These are phyloP conservation scores for Podospora pseudopauciseta DNA, from an alignment of 495 filamentous ascomycete species.

Conservation along the genomic window DNA sequence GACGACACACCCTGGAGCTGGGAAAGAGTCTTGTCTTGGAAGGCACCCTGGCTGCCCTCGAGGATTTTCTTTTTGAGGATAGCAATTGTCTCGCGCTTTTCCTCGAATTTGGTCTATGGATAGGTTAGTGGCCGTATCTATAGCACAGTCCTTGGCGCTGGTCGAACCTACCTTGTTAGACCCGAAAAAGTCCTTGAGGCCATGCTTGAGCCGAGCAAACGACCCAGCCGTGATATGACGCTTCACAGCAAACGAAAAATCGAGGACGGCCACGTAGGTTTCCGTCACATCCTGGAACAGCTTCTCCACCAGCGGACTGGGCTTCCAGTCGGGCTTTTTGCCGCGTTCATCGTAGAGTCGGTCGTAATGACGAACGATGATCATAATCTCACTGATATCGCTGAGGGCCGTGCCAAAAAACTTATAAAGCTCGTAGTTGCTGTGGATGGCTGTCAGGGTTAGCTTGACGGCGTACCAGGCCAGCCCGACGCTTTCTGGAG, in stretches of 20 bases:
- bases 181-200: slow-evolving; percentile 32
- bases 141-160: too few species aligned
- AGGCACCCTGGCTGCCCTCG: slow-evolving; percentile 28
- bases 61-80: slow-evolving; percentile 27
- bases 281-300: slow-evolving; percentile 26
- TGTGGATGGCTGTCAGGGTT: slow-evolving; percentile 29
- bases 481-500: slow-evolving; percentile 30
- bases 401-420: slow-evolving; percentile 29
- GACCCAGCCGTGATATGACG: slow-evolving; percentile 25
- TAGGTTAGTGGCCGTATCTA: not conserved
- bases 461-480: slow-evolving; percentile 31
- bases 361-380: slow-evolving; percentile 31
- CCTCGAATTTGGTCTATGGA: slow-evolving; percentile 22
- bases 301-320: slow-evolving; percentile 26
- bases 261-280: slow-evolving; percentile 25
- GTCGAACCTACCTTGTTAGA: slow-evolving; percentile 8
- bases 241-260: slow-evolving; percentile 28
- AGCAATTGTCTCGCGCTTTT: slow-evolving; percentile 21
- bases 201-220: slow-evolving; percentile 23
- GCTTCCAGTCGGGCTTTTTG: slow-evolving; percentile 23
- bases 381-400: slow-evolving; percentile 33
- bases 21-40: slow-evolving; percentile 29
- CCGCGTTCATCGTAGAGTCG: slow-evolving; percentile 26
- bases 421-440: slow-evolving; percentile 33
- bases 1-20: slow-evolving; percentile 20